Conservation (phyloP, 2,329 filamentous ascomycete species). For the Colletotrichum brevisporum region DNA sequence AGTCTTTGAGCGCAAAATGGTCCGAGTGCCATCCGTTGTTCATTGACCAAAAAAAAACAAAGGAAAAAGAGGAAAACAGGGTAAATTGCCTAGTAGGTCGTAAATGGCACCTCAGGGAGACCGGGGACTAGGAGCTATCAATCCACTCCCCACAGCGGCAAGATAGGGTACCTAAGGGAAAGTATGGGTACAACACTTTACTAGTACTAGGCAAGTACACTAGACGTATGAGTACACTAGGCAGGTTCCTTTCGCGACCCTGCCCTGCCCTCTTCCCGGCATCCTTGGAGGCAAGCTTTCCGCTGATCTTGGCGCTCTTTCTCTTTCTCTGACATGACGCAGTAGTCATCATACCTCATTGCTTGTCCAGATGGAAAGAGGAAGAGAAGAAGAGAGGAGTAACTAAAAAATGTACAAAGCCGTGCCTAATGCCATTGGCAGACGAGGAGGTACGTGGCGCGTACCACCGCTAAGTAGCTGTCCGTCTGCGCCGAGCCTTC, state of each 20-base stretch:
- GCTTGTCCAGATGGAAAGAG: too few species aligned
- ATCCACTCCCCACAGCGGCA: constrained; percentile 17
- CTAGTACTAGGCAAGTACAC: too few species aligned
- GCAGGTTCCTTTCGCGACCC: constrained; percentile 27
- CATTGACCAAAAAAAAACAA: background rate
- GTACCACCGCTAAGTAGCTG: background rate
- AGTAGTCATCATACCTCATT: background rate
- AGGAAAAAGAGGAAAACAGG: background rate
- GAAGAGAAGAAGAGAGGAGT: too few species aligned
- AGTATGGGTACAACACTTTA: too few species aligned
- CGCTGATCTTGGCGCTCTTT: constrained; percentile 33
- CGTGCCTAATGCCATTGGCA: too few species aligned
- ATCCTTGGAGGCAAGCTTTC: constrained; percentile 42
- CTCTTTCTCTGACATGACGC: constrained; percentile 30
- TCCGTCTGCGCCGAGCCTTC: background rate
- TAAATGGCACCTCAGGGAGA: background rate
- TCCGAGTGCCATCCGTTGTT: too few species aligned
- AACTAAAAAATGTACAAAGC: too few species aligned
- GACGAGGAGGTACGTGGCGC: too few species aligned
- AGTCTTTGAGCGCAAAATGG: too few species aligned
- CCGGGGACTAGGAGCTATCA: background rate
- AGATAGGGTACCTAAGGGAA: too few species aligned
- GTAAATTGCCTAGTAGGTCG: background rate
- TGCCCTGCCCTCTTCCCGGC: constrained; percentile 38
- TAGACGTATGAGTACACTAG: background rate